Conservation (phyloP, 2,329 filamentous ascomycete species). For the Ophiostoma himal-ulmi region DNA sequence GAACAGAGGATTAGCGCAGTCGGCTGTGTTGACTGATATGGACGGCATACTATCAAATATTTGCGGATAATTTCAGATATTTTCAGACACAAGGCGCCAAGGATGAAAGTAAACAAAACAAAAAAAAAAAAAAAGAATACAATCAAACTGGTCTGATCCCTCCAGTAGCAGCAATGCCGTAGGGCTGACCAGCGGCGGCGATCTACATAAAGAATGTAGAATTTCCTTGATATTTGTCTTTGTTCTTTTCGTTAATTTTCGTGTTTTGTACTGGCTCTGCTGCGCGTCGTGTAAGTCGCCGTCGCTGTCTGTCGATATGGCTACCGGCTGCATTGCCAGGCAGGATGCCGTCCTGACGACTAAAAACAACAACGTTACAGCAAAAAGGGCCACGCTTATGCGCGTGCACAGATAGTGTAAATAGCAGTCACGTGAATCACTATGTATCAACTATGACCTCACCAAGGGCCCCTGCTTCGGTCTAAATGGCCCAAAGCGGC, state of each 20-base stretch:
- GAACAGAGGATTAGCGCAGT: slow-evolving; percentile 63
- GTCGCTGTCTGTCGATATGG: neutral
- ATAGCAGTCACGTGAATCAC: neutral
- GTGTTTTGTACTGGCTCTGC: neutral
- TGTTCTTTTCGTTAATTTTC: neutral
- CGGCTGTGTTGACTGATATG: slow-evolving; percentile 19
- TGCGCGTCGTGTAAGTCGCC: neutral
- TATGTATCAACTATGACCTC: neutral
- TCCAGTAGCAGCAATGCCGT: neutral
- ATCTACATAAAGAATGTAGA: neutral
- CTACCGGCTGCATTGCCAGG: neutral
- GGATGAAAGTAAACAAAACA: neutral
- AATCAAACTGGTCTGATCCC: neutral
- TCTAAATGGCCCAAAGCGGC: neutral
- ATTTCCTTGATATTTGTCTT: neutral
- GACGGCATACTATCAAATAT: neutral
- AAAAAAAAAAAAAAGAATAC: neutral
- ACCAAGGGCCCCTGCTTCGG: neutral
- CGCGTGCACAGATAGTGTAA: neutral
- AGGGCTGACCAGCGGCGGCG: neutral
- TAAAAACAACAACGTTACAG: neutral
- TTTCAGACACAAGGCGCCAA: neutral
- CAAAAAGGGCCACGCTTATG: neutral
- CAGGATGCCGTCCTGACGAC: neutral
- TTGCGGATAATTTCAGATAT: neutral